Evolutionary conservation across 169 alveolate species (phyloP), one percentile per base, ranked within the genome.

Genomic region (Plasmodium cynomolgi): DNA sequence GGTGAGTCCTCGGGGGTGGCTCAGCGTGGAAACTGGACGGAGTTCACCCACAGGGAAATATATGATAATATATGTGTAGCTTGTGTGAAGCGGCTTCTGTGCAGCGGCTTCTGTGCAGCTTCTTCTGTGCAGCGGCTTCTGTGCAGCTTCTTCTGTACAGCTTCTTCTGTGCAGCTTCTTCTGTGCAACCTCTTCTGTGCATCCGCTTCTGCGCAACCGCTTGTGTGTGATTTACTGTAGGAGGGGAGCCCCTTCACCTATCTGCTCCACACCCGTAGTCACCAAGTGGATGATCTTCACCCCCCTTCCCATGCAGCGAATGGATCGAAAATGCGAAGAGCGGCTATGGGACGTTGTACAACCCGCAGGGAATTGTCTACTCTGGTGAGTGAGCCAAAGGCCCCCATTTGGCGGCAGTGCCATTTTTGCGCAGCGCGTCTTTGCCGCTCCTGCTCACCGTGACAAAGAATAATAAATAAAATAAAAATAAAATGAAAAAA

Each of bases 291-390:
- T 29, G 8, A 17, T 29, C 37, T 31, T 37, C 75, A 29, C 44
- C 81, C 81, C 81, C 41, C 41, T 39, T 20, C 41, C 39, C 11
- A 8, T 34, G 71, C 23, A 85, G 93, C 7, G 77, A 58, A 90
- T 90, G 94, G 94, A 80, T 56, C 37, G 83, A 90, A 34, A 80
- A 90, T 29, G 44, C 79, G 33, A 90, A 90, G 37, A 90, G 56
- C 39, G 94, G 94, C 13, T 74, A 62, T 15, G 94, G 94, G 33
- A 90, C 54, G 15, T 68, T 90, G 44, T 90, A 79, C 20, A 81
- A 81, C 58, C 15, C 23, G 73, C 39, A 68, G 20, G 94, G 81
- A 62, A 74, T 90, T 62, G 75, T 90, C 50, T 81, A 90, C 74
- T 90, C 94, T 39, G 94, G 94, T 80, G 39, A 54, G 80, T 84